phyloP scores from a whole-genome alignment of 495 filamentous ascomycete species.

The Hypoxylon crocopeplum region DNA sequence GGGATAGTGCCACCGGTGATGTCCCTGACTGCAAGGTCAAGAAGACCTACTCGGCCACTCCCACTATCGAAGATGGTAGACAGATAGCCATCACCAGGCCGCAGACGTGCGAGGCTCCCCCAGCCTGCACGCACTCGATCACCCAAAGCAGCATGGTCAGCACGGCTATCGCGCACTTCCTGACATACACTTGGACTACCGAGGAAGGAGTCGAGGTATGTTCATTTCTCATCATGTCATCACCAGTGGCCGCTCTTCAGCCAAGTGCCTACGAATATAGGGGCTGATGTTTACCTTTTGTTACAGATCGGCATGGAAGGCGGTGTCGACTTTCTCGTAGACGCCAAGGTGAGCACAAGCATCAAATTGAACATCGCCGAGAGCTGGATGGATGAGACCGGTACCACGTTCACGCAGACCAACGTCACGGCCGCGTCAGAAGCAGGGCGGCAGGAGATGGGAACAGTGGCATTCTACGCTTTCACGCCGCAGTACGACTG shows the following conservation, averaged over 20 bases:
- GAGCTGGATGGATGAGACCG: conserved; percentile 27
- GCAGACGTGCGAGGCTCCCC: conserved; percentile 25
- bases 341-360: background rate
- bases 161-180: conserved; percentile 23
- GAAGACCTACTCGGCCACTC: conserved; percentile 1
- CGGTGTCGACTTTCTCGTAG: conserved; percentile 15
- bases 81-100: conserved; percentile 28
- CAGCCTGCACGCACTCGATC: conserved; percentile 28
- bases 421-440: conserved; percentile 24
- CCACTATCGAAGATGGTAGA: conserved; percentile 8
- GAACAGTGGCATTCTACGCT: conserved; percentile 27
- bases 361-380: conserved; percentile 6
- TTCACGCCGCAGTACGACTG: conserved; percentile 32
- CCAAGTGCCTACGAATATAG: background rate
- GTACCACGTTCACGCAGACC: conserved; percentile 4
- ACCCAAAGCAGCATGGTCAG: conserved; percentile 15
- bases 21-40: conserved; percentile 16
- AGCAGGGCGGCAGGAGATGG: conserved; percentile 13
- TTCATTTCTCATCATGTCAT: background rate
- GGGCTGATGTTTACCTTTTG: background rate
- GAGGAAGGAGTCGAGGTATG: conserved; percentile 22
- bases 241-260: background rate
- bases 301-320: conserved; percentile 10
- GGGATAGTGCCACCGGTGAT: background rate
- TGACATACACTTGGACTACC: conserved; percentile 22